Conservation (phyloP, 306 rosid species). For the Sophora flavescens region DNA sequence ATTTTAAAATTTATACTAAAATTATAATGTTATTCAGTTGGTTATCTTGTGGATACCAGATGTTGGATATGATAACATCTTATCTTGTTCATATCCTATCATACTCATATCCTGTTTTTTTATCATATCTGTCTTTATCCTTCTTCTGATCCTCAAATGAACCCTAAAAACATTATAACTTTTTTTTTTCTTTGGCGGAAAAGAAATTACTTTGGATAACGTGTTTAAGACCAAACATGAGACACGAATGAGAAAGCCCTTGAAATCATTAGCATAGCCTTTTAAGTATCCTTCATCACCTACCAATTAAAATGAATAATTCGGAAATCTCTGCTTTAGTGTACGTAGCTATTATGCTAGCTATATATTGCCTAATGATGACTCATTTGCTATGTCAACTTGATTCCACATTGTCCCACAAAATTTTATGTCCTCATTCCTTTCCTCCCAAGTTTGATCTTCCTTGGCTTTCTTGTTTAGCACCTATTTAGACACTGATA, state of each 20-base stretch:
- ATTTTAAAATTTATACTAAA: too few relatives aligned
- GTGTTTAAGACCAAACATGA: background rate
- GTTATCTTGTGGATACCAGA: too few relatives aligned
- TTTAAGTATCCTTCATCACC: conserved; percentile 54
- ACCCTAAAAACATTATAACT: too few relatives aligned
- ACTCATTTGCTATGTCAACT: conserved; percentile 41
- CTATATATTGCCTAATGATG: conserved; percentile 38
- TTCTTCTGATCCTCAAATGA: too few relatives aligned
- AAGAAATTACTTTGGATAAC: background rate
- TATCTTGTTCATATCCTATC: too few relatives aligned
- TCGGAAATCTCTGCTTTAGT: background rate
- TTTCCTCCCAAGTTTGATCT: background rate
- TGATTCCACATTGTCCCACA: conserved; percentile 33
- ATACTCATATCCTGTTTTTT: too few relatives aligned
- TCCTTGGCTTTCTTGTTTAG: conserved; percentile 7
- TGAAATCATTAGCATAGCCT: conserved; percentile 44
- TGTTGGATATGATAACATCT: too few relatives aligned
- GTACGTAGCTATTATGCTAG: too few relatives aligned
- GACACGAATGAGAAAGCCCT: background rate
- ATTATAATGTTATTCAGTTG: too few relatives aligned
- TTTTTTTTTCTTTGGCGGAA: background rate
- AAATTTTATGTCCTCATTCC: conserved; percentile 34
- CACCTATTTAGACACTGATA: background rate
- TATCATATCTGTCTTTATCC: too few relatives aligned
- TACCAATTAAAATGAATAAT: conserved; percentile 45